Evolutionary conservation across 768 basidiomycete species (phyloP).

Genomic region (Podaxis rugospora): DNA sequence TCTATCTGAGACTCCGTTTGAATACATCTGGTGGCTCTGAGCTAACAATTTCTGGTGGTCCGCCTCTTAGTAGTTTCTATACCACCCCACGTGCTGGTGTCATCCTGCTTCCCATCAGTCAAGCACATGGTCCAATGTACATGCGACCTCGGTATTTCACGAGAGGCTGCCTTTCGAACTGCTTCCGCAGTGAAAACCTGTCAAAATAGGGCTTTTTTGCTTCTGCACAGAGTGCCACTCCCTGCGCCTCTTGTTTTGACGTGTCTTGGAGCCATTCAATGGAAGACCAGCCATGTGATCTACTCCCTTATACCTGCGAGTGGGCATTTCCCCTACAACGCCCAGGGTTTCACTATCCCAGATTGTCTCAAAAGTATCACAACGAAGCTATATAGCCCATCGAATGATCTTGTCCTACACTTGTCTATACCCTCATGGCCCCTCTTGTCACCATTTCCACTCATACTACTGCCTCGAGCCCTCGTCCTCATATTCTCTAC

Average conservation of each 20-base stretch:
- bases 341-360: not conserved
- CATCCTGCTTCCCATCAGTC: slow-evolving; percentile 1
- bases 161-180: not conserved
- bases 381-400: not conserved
- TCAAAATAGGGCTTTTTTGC: not conserved
- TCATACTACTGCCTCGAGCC: slow-evolving; percentile 43
- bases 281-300: not conserved
- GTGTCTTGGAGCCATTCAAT: not conserved
- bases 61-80: not conserved
- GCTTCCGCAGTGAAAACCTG: not conserved
- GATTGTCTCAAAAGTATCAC: not conserved
- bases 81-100: not conserved
- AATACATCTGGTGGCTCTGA: not conserved
- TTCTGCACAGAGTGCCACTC: not conserved
- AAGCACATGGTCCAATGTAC: not conserved
- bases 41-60: not conserved
- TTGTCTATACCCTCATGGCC: slow-evolving; percentile 15
- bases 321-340: not conserved
- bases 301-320: not conserved
- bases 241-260: not conserved
- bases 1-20: not conserved
- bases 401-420: not conserved
- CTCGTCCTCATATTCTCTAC: slow-evolving; percentile 47
- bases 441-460: slow-evolving; percentile 28
- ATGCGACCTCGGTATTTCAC: not conserved